These are phyloP conservation scores for Trametes sp. DNA, from an alignment of 1,284 basidiomycete species.

Conservation along the genomic window DNA sequence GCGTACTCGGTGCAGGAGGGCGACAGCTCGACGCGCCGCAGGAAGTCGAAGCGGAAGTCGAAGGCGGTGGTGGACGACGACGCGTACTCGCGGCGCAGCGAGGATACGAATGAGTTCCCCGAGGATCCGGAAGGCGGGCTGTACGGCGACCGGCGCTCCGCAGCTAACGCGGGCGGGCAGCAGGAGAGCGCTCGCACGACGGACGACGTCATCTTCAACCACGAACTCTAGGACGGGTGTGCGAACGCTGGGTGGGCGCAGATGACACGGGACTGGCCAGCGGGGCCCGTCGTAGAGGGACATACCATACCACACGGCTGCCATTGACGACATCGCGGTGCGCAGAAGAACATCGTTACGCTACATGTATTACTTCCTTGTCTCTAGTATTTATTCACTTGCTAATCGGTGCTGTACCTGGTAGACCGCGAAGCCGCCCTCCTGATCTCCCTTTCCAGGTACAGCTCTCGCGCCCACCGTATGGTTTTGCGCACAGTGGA, in stretches of 20 bases:
- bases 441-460: conserved; percentile 16
- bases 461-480: neutral
- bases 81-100: conserved; percentile 52
- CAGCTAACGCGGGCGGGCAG: conserved; percentile 11
- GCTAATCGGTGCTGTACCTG: conserved; percentile 9
- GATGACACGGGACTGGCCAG: neutral
- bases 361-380: conserved; percentile 30
- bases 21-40: conserved; percentile 44
- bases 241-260: conserved; percentile 8
- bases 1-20: conserved; percentile 65
- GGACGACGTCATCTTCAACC: conserved; percentile 52
- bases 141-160: conserved; percentile 52
- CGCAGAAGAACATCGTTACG: conserved; percentile 22
- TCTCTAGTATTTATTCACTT: conserved; percentile 21
- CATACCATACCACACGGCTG: conserved; percentile 8
- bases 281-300: conserved; percentile 4
- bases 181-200: conserved; percentile 31
- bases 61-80: conserved; percentile 55
- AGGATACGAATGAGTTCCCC: conserved; percentile 64
- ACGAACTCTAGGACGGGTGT: conserved; percentile 49
- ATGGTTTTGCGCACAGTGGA: neutral
- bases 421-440: neutral
- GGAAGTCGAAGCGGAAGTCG: conserved; percentile 57
- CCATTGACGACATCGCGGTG: conserved; percentile 25
- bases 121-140: conserved; percentile 75